Percentiles rank a stretch among this genome's conserved stretches.
phyloP scores from a whole-genome alignment of 2,329 filamentous ascomycete species.

The Canariomyces notabilis region DNA sequence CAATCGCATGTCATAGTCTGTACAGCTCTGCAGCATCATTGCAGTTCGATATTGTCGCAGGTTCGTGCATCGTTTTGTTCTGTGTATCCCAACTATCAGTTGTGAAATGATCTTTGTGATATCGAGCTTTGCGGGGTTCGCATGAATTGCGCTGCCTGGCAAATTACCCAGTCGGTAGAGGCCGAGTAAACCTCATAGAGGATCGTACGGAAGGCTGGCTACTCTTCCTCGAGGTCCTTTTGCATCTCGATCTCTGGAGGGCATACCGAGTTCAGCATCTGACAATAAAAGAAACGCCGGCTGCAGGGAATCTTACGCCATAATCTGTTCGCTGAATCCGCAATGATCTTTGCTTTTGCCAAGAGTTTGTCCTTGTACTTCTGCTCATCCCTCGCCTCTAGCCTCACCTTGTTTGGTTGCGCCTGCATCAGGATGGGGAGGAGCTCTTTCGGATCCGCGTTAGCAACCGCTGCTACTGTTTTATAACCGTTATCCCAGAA shows the following conservation, averaged over 20 bases:
- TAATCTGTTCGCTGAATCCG: conserved; percentile 61
- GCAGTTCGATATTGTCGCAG: neutral
- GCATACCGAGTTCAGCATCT: neutral
- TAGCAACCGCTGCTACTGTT: conserved; percentile 61
- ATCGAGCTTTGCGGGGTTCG: neutral
- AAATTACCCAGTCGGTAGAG: neutral
- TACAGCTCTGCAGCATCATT: neutral
- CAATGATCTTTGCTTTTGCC: conserved; percentile 62
- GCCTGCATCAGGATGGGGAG: conserved; percentile 69
- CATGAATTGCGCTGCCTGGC: neutral
- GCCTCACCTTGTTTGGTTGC: conserved; percentile 59
- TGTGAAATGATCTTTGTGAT: neutral
- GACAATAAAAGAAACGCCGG: neutral
- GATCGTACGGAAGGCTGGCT: neutral
- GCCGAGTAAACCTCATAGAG: neutral
- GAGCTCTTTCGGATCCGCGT: conserved; percentile 62
- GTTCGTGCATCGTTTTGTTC: neutral
- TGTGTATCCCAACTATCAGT: neutral
- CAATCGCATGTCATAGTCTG: neutral
- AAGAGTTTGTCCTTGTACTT: conserved; percentile 61
- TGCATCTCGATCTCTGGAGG: conserved; percentile 46
- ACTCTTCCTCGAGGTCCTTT: conserved; percentile 43
- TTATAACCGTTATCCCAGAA: conserved; percentile 75
- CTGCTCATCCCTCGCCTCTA: conserved; percentile 51
- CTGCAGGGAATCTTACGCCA: conserved; percentile 54